A percentile compares a stretch with the other conserved stretches of the same genome.
Conservation (phyloP, 805 yeast genomes). For the Pichia nakasei region DNA sequence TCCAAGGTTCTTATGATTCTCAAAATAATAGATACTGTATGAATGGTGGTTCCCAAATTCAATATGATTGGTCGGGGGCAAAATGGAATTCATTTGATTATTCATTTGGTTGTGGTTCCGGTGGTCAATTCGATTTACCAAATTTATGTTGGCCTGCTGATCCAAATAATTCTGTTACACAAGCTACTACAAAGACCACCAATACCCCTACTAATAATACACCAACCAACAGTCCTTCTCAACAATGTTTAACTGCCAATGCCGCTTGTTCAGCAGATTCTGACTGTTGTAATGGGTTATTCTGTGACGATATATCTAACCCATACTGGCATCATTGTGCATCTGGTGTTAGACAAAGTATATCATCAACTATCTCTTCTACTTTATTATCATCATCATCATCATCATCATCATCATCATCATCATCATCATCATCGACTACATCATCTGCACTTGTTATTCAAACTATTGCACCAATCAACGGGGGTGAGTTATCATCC, state of each 20-base stretch:
- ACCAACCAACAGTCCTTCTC: not conserved
- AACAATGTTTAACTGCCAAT: not conserved
- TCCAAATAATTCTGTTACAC: not conserved
- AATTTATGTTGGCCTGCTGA: conserved; percentile 3
- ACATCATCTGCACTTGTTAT: not conserved
- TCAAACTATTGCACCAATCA: too few relatives aligned
- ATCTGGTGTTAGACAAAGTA: not conserved
- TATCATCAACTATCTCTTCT: not conserved
- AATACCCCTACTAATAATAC: not conserved
- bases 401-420: not conserved
- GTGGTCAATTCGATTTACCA: conserved; percentile 6
- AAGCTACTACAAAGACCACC: not conserved
- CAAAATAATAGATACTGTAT: conserved; percentile 10
- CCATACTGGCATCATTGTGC: not conserved
- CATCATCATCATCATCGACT: not conserved
- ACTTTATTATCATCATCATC: not conserved
- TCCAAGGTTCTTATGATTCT: conserved; percentile 3
- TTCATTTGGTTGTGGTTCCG: conserved; percentile 17
- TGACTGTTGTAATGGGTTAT: not conserved
- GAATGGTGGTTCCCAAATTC: conserved; percentile 17
- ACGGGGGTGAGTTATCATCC: too few relatives aligned
- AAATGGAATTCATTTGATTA: conserved; percentile 14
- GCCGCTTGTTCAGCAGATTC: not conserved
- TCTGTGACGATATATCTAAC: not conserved
- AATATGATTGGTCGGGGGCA: conserved; percentile 18